Evolutionary conservation across 2,329 filamentous ascomycete genomes (phyloP).

Genomic region (Teratosphaeria nubilosa): DNA sequence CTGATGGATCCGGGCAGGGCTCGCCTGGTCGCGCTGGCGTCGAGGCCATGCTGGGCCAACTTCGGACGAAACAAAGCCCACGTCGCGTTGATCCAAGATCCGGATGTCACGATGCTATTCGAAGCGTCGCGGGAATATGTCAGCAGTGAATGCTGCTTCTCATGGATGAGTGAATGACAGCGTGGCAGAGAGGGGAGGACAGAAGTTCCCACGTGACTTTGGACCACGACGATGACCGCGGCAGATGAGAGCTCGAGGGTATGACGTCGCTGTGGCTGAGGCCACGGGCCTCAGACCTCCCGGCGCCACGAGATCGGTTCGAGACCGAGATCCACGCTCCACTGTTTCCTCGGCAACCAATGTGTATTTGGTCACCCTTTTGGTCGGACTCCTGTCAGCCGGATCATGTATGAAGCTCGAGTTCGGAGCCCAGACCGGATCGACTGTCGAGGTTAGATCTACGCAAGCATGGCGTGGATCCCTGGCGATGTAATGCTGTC

Average conservation of each 20-base stretch:
- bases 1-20: slow-evolving; percentile 36
- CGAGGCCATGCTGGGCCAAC: slow-evolving; percentile 3
- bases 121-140: background rate
- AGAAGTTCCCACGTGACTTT: background rate
- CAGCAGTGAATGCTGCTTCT: background rate
- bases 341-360: too few relatives aligned
- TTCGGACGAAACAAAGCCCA: background rate
- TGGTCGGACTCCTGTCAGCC: too few relatives aligned
- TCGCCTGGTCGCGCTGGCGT: slow-evolving; percentile 1
- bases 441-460: too few relatives aligned
- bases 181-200: background rate
- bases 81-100: too few relatives aligned
- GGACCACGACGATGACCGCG: background rate
- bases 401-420: too few relatives aligned
- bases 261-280: background rate
- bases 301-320: too few relatives aligned
- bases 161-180: background rate
- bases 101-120: background rate
- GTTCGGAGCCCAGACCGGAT: too few relatives aligned
- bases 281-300: background rate
- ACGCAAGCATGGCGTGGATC: too few relatives aligned
- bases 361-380: too few relatives aligned
- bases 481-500: too few relatives aligned
- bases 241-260: background rate
- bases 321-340: background rate